phyloP scores from a whole-genome alignment of 2,329 filamentous ascomycete genomes.

The Cercospora zeae-maydis region DNA sequence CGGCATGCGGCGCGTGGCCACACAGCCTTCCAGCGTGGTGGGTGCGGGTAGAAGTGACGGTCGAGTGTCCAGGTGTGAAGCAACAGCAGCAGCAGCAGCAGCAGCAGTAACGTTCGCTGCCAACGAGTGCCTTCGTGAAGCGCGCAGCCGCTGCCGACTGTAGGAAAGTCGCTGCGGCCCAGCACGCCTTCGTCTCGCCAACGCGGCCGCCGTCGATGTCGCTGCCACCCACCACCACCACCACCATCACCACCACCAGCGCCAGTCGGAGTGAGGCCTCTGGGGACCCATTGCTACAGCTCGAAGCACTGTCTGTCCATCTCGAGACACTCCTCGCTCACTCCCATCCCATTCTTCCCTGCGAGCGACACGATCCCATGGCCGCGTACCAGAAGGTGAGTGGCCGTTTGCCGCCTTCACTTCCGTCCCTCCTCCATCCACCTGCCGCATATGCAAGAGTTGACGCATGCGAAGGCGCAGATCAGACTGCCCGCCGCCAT shows the following conservation, averaged over 20 bases:
- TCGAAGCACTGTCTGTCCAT: background rate
- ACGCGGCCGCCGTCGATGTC: background rate
- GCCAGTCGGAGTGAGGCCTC: background rate
- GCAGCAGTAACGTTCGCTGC: background rate
- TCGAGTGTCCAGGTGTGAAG: too few relatives aligned
- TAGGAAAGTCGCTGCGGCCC: background rate
- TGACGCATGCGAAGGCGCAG: constrained; percentile 20
- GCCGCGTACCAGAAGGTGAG: constrained; percentile 25
- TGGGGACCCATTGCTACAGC: constrained; percentile 8
- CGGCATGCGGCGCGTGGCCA: background rate
- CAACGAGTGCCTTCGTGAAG: background rate
- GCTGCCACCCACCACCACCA: background rate
- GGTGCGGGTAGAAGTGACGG: background rate
- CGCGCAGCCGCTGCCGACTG: background rate
- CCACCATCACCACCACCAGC: background rate
- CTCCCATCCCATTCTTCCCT: constrained; percentile 1
- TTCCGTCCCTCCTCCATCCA: background rate
- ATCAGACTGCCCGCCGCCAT: constrained; percentile 2
- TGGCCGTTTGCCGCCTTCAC: background rate
- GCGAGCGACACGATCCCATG: constrained; percentile 12
- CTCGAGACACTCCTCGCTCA: background rate
- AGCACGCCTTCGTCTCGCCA: background rate
- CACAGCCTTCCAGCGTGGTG: background rate
- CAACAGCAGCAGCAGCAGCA: too few relatives aligned
- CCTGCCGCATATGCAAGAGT: background rate